Base-by-base conservation (phyloP, 2,329 filamentous ascomycete genomes). In the Cadophora malorum region DNA sequence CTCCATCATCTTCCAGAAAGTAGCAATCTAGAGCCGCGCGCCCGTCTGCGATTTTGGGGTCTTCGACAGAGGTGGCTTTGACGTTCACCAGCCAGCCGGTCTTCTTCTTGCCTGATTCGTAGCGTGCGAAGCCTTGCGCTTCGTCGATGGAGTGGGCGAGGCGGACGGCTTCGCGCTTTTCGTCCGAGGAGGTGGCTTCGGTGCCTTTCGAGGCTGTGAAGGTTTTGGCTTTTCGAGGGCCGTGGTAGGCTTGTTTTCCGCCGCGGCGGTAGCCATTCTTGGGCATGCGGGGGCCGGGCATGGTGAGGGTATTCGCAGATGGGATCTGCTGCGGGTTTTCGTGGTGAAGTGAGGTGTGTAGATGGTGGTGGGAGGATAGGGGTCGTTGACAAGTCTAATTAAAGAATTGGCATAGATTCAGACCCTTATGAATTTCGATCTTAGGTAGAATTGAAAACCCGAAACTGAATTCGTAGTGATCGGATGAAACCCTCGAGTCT, bases 21-120 rank as follows among this genome's bases (percentile, higher is more conserved):
- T 97, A 99, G 81, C 94, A 97, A 81, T 99, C 96, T 66, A 99
- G 88, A 9, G 93, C 96, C 0, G 96, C 91, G 72, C 93, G 89
- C 47, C 96, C 96, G 6, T 93, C 92, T 1, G 91, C 90, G 56
- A 92, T 86, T 74, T 93, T 92, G 19, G 94, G 87, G 78, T 98
- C 95, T 79, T 97, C 83, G 56, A 99, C 85, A 14, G 89, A 88
- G 0, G 96, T 98, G 49, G 94, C 90, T 78, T 97, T 93, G 82
- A 98, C 92, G 77, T 98, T 99, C 74, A 95, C 93, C 4, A 99
- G 87, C 96, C 96, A 99, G 71, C 96, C 94, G 61, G 91, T 87
- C 77, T 90, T 91, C 74, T 83, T 85, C 81, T 91, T 93, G 59
- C 93, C 96, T 38, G 92, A 90, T 72, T 99, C 96, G 78, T 94